A percentile compares a stretch with the other conserved stretches of the same genome.
These are phyloP conservation scores for Teunomyces barrocoloradensis DNA, from an alignment of 805 yeast genomes.

Conservation along the genomic window DNA sequence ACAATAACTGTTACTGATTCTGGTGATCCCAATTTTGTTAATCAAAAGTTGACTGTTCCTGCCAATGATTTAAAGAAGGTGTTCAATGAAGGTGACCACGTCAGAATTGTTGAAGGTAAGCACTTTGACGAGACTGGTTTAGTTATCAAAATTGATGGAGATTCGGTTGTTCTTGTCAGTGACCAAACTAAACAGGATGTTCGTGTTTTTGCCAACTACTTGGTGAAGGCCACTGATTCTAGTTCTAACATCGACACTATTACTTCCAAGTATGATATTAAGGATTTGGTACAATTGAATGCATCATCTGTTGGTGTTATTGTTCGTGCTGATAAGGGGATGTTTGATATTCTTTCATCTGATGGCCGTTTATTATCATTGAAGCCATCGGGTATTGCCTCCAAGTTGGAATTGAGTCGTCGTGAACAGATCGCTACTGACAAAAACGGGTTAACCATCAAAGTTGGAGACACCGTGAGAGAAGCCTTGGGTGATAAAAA, in stretches of 20 bases:
- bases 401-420: slow-evolving; percentile 61
- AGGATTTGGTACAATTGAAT: slow-evolving; percentile 85
- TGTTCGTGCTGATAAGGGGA: slow-evolving; percentile 84
- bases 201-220: slow-evolving; percentile 87
- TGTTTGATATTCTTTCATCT: slow-evolving; percentile 74
- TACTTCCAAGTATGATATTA: slow-evolving; percentile 78
- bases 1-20: slow-evolving; percentile 49
- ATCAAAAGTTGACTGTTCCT: slow-evolving; percentile 76
- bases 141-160: slow-evolving; percentile 77
- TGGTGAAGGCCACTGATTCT: slow-evolving; percentile 89
- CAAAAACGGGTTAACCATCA: slow-evolving; percentile 75
- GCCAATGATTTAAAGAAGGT: slow-evolving; percentile 77
- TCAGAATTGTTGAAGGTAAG: slow-evolving; percentile 86
- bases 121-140: slow-evolving; percentile 93
- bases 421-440: slow-evolving; percentile 86
- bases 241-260: slow-evolving; percentile 54
- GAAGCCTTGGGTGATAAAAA: slow-evolving; percentile 66
- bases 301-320: slow-evolving; percentile 86
- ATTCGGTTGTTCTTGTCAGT: slow-evolving; percentile 84
- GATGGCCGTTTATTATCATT: slow-evolving; percentile 74
- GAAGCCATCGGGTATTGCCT: slow-evolving; percentile 78
- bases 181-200: slow-evolving; percentile 88
- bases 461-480: slow-evolving; percentile 89
- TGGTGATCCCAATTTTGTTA: slow-evolving; percentile 54
- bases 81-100: slow-evolving; percentile 91